Base-by-base conservation (phyloP, 2,329 filamentous ascomycete genomes). In the Cladosporium sp. region DNA sequence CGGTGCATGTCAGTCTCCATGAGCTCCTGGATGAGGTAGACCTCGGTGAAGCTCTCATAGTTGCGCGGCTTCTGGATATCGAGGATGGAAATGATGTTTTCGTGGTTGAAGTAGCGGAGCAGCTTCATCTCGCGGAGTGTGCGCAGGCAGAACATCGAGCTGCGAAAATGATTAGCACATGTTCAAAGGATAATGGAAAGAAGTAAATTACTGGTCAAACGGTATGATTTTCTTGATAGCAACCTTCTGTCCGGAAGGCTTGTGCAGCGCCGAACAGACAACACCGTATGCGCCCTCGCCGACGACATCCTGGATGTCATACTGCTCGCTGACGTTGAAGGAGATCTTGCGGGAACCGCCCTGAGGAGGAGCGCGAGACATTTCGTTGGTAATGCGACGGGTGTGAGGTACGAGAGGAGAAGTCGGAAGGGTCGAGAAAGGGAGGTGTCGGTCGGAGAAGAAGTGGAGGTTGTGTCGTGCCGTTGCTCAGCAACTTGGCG, bases 1-100 rank as follows among this genome's bases (percentile, higher is more conserved):
- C 95, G 89, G 80, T 99, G 95, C 95, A 99, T 99, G 77, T 99
- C 95, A 57, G 95, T 99, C 83, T 99, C 95, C 95, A 99, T 99
- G 74, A 99, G 87, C 83, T 97, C 93, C 85, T 98, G 95, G 73
- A 99, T 98, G 73, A 99, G 89, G 79, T 99, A 99, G 69, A 99
- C 95, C 80, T 99, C 95, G 65, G 93, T 93, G 80, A 99, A 99
- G 62, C 88, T 90, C 77, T 98, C 94, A 77, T 96, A 98, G 83
- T 91, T 96, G 75, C 94, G 88, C 50, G 95, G 95, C 83, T 97
- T 97, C 82, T 99, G 95, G 73, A 99, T 99, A 79, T 99, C 95
- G 72, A 99, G 88, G 74, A 99, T 99, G 62, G 93, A 98, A 78
- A 99, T 99, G 83, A 99, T 98, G 81, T 99, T 99, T 82, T 99